phyloP scores from a whole-genome alignment of 176 grass and related monocot genomes.

The Carex myosuroides region DNA sequence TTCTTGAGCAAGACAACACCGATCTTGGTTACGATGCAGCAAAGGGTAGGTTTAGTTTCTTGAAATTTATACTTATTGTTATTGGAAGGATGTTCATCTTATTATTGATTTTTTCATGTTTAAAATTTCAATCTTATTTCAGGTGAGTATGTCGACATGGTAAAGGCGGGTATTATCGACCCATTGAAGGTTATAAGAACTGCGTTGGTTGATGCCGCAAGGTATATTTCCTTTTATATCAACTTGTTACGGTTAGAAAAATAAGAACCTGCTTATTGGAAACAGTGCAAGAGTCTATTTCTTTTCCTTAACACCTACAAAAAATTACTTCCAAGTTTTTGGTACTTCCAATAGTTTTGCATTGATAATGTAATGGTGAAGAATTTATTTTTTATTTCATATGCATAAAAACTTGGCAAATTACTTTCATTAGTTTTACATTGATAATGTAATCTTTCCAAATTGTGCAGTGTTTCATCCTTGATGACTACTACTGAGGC shows the following conservation, averaged over 20 bases:
- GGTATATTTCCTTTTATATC: constrained; percentile 32
- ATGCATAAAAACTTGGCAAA: not conserved
- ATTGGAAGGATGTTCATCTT: not conserved
- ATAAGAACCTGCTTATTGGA: not conserved
- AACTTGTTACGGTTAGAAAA: not conserved
- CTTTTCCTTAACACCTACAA: not conserved
- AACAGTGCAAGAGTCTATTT: not conserved
- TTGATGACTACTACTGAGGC: constrained; percentile 94
- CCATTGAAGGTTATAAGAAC: constrained; percentile 98
- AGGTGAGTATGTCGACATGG: constrained; percentile 98
- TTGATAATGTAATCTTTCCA: not conserved
- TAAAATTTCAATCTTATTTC: not conserved
- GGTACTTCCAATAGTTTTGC: not conserved
- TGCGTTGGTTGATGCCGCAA: constrained; percentile 94
- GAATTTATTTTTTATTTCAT: not conserved
- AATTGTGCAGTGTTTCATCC: constrained; percentile 57
- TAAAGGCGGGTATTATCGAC: constrained; percentile 94
- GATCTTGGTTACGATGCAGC: constrained; percentile 98
- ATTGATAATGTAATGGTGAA: not conserved
- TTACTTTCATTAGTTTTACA: not conserved
- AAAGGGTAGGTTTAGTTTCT: constrained; percentile 36
- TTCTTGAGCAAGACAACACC: constrained; percentile 80
- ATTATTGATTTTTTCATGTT: not conserved
- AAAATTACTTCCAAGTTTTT: not conserved
- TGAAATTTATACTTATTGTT: not conserved